Conservation (phyloP, 2,329 filamentous ascomycete species). For the Rasamsonia emersonii region DNA sequence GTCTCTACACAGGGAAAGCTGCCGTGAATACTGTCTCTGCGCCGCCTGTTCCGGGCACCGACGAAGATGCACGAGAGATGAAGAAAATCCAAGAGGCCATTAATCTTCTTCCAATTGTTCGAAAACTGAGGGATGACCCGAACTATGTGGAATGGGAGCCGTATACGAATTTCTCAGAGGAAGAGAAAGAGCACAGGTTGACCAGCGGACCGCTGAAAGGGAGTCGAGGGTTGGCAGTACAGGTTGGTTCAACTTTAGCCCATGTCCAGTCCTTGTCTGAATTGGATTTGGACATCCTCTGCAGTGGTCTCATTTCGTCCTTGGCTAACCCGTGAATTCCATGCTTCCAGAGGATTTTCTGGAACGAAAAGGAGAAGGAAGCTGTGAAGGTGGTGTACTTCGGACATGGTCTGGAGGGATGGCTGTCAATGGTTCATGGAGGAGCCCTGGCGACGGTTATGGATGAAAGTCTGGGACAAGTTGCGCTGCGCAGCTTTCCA, state of each 20-base stretch:
- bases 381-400: slow-evolving; percentile 59
- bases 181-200: slow-evolving; percentile 25
- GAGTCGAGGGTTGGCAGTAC: slow-evolving; percentile 31
- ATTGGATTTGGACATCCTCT: not conserved
- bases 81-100: slow-evolving; percentile 22
- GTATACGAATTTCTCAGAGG: slow-evolving; percentile 27
- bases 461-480: slow-evolving; percentile 61
- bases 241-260: slow-evolving; percentile 22
- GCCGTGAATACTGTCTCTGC: slow-evolving; percentile 15
- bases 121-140: slow-evolving; percentile 28
- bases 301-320: not conserved
- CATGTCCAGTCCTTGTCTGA: no score
- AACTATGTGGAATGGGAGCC: slow-evolving; percentile 32
- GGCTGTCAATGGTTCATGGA: slow-evolving; percentile 65
- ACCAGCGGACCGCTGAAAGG: slow-evolving; percentile 33
- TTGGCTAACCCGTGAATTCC: not conserved
- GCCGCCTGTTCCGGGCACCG: slow-evolving; percentile 24
- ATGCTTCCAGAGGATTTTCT: slow-evolving; percentile 54
- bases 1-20: slow-evolving; percentile 18
- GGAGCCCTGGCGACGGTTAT: slow-evolving; percentile 60
- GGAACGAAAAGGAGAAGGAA: slow-evolving; percentile 50
- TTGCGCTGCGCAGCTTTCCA: slow-evolving; percentile 44
- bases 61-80: slow-evolving; percentile 22
- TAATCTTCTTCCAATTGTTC: slow-evolving; percentile 29
- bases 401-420: slow-evolving; percentile 57